These are phyloP conservation scores for Podospora pseudoanserina DNA, from an alignment of 495 filamentous ascomycete genomes.

Conservation along the genomic window DNA sequence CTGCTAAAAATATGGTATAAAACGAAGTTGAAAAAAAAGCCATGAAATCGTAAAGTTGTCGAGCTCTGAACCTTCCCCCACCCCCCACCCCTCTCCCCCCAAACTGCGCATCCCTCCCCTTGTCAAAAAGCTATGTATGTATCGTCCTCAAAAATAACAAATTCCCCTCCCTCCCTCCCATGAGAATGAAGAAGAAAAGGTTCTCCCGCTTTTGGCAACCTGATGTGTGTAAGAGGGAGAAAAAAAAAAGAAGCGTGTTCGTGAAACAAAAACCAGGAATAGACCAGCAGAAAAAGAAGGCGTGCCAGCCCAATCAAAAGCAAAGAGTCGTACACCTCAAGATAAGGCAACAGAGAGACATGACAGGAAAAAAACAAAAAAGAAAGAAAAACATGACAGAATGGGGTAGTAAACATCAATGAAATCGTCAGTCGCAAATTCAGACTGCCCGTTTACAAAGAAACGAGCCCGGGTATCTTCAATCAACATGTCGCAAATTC, in stretches of 20 bases:
- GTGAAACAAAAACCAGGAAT: background rate
- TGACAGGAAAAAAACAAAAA: constrained; percentile 1
- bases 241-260: background rate
- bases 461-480: constrained; percentile 36
- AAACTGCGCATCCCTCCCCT: background rate
- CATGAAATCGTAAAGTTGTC: background rate
- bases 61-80: background rate
- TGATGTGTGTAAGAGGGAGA: constrained; percentile 10
- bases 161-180: background rate
- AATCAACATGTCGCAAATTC: constrained; percentile 21
- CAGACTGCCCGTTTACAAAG: constrained; percentile 8
- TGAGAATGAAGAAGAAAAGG: background rate
- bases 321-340: background rate
- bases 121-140: background rate
- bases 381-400: constrained; percentile 11
- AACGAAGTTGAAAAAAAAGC: background rate
- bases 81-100: no score
- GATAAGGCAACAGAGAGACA: background rate
- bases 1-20: constrained; percentile 2
- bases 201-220: background rate
- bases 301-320: background rate
- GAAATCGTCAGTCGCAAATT: constrained; percentile 1
- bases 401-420: constrained; percentile 2
- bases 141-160: background rate
- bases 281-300: background rate